Evolutionary conservation across 495 filamentous ascomycete genomes (phyloP).

Genomic region (Tuber aestivum): DNA sequence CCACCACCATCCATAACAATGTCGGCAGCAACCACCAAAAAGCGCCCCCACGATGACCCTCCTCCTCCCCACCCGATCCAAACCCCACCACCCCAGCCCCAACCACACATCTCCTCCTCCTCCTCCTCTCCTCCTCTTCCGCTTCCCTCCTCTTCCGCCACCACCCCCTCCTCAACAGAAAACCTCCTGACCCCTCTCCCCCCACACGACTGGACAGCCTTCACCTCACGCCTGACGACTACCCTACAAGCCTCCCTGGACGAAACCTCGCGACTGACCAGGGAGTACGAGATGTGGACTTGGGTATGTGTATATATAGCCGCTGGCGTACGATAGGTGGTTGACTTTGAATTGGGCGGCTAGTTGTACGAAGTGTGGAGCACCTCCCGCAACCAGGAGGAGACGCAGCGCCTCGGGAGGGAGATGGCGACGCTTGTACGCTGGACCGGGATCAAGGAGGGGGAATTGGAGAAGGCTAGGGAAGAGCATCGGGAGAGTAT

Average conservation of each 20-base stretch:
- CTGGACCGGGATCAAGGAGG: conserved; percentile 30
- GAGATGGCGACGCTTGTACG: conserved; percentile 33
- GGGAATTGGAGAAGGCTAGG: conserved; percentile 26
- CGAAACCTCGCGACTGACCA: conserved; percentile 20
- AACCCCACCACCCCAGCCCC: not conserved
- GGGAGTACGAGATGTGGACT: conserved; percentile 34
- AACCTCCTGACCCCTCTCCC: conserved; percentile 31
- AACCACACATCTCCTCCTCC: not conserved
- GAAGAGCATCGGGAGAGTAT: conserved; percentile 32
- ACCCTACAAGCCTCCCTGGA: conserved; percentile 20
- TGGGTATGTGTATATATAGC: conserved; percentile 14
- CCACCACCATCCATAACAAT: not conserved
- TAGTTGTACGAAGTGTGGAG: conserved; percentile 36
- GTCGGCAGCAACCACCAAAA: not conserved
- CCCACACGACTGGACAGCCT: conserved; percentile 22
- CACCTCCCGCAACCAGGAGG: conserved; percentile 25
- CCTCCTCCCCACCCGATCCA: not conserved
- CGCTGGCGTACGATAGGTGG: not conserved
- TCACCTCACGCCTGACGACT: conserved; percentile 19
- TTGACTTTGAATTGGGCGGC: not conserved
- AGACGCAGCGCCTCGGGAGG: conserved; percentile 19
- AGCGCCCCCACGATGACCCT: not conserved
- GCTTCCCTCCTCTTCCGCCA: not conserved
- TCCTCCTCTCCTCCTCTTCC: not conserved
- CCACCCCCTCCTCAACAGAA: conserved; percentile 8